These are phyloP conservation scores for Crepidotus variabilis DNA, from an alignment of 768 basidiomycete species.

Conservation along the genomic window DNA sequence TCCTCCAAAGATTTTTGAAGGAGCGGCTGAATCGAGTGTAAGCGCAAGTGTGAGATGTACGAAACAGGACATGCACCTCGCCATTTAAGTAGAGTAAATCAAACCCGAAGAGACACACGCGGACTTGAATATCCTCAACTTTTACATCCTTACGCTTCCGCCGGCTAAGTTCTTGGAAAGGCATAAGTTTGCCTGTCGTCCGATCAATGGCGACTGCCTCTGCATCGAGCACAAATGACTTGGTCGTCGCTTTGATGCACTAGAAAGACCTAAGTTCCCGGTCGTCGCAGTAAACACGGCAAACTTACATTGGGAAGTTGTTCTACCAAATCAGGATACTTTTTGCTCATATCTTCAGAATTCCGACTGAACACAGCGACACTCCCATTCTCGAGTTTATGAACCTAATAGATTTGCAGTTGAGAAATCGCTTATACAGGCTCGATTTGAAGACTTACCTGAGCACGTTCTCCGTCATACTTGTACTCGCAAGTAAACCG, in stretches of 20 bases:
- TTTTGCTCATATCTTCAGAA: conserved; percentile 99
- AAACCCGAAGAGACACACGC: conserved; percentile 94
- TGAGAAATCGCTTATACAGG: background rate
- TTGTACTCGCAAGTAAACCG: conserved; percentile 99
- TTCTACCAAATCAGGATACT: conserved; percentile 97
- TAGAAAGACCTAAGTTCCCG: conserved; percentile 24
- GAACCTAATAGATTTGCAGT: conserved; percentile 51
- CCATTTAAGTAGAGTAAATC: conserved; percentile 96
- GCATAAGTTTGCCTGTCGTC: conserved; percentile 80
- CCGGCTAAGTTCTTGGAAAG: conserved; percentile 94
- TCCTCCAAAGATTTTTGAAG: conserved; percentile 71
- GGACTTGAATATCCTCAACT: conserved; percentile 95
- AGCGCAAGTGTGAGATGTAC: background rate
- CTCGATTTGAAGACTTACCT: conserved; percentile 39
- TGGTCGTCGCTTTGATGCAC: conserved; percentile 82
- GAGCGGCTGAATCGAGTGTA: conserved; percentile 55
- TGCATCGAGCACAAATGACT: conserved; percentile 92
- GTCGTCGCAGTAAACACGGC: background rate
- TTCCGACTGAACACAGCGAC: conserved; percentile 95
- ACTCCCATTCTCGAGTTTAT: conserved; percentile 75
- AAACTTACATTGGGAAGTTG: conserved; percentile 76
- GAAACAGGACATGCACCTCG: conserved; percentile 53
- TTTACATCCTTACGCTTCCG: conserved; percentile 98
- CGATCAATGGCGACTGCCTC: conserved; percentile 97
- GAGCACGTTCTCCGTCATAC: conserved; percentile 97